These are phyloP conservation scores for Deinandra increscens DNA, from an alignment of 129 eudicot species.

Conservation along the genomic window DNA sequence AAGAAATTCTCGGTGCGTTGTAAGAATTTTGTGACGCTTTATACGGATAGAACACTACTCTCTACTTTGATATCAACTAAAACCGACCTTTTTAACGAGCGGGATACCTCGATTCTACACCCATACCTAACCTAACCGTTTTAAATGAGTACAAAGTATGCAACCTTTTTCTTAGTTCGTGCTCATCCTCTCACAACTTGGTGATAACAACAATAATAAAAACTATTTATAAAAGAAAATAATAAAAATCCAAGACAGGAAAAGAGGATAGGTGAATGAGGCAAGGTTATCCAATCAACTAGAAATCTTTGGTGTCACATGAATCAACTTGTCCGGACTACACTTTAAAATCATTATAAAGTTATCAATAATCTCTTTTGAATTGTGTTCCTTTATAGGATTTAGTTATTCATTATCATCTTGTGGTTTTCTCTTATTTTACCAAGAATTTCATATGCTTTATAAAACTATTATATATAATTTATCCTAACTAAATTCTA, in stretches of 20 bases:
- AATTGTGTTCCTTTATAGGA: neutral
- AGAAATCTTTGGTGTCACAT: conserved; percentile 31
- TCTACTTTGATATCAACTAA: too few relatives aligned
- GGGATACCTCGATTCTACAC: too few relatives aligned
- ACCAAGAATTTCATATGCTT: too few relatives aligned
- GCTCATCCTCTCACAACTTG: conserved; percentile 45
- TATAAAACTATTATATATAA: too few relatives aligned
- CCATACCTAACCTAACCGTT: neutral
- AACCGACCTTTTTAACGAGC: too few relatives aligned
- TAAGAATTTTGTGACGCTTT: too few relatives aligned
- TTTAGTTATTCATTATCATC: neutral
- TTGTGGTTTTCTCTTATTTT: neutral
- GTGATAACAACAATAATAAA: conserved; percentile 25
- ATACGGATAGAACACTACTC: too few relatives aligned
- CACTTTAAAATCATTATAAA: conserved; percentile 6
- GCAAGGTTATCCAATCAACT: conserved; percentile 4
- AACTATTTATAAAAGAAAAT: neutral
- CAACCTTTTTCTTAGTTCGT: neutral
- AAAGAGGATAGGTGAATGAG: neutral
- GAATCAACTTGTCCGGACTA: conserved; percentile 14
- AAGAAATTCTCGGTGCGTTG: too few relatives aligned
- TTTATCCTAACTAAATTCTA: too few relatives aligned
- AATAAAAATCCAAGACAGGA: conserved; percentile 25
- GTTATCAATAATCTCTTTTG: neutral
- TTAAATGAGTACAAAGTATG: neutral